Conservation (phyloP, 345 rosid species). For the Diplotaxis tenuifolia region DNA sequence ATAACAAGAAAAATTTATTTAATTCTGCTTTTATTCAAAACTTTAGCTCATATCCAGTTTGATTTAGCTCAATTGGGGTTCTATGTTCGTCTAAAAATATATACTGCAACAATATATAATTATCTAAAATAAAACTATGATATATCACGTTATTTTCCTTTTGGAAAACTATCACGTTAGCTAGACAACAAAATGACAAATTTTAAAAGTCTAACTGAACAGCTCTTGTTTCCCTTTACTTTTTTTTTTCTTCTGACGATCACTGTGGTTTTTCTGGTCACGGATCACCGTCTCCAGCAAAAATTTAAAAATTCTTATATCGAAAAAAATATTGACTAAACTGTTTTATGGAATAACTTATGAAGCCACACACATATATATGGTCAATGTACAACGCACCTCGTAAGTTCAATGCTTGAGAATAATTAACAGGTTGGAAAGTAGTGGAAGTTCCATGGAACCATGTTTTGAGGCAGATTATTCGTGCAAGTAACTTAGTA, state of each 20-base stretch:
- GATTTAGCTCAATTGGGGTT: background rate
- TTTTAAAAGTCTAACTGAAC: background rate
- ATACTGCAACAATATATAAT: background rate
- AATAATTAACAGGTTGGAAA: background rate
- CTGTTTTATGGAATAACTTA: background rate
- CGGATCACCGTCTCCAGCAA: background rate
- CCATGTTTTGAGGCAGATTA: background rate
- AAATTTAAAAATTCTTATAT: background rate
- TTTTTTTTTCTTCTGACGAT: background rate
- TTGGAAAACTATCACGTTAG: background rate
- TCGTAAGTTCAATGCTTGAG: background rate
- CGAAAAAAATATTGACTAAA: background rate
- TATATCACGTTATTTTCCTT: background rate
- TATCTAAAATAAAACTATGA: background rate
- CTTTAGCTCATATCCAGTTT: background rate
- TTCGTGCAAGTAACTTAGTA: background rate
- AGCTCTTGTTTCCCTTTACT: background rate
- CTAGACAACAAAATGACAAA: background rate
- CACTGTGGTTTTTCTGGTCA: background rate
- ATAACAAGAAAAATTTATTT: background rate
- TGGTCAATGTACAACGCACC: conserved; percentile 3
- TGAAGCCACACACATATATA: background rate
- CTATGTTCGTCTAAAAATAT: background rate
- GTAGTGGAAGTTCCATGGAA: background rate
- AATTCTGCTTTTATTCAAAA: background rate